Base-by-base conservation (phyloP, 2,329 filamentous ascomycete genomes). In the Neofusicoccum kwambonambiense region DNA sequence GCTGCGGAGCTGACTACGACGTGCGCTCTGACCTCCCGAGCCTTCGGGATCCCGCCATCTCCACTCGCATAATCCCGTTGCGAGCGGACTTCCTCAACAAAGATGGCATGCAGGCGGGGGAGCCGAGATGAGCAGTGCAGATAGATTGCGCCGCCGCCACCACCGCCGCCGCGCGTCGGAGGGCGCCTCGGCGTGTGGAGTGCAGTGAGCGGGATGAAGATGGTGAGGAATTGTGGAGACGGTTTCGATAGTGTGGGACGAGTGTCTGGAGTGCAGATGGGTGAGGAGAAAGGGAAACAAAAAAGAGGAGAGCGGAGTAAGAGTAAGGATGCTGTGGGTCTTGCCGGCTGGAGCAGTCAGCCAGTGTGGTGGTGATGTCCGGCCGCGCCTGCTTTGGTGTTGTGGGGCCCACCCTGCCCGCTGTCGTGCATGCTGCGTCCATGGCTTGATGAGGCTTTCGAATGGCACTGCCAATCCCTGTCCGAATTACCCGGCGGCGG, bases 331-430 rank as follows among this genome's bases (percentile, higher is more conserved):
- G 19, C n/a, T 9, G 56, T 60, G 56, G 56, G 56, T 42, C 56
- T 60, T n/a, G 9, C 22, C 6, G 15, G 41, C 52, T 56, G 37
- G 19, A 56, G 52, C 54, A 27, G 54, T 35, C 54, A 45, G 41
- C 56, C 42, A 44, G 9, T 22, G 17, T 45, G 56, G 54, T 58
- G 54, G 22, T 58, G 54, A 58, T 58, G 54, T 11, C 41, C 41
- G 41, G 54, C 39, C 54, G 54, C 54, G 39, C 39, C 39, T 57
- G 54, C 39, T 31, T 19, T 58, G 54, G 56, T 60, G 56, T 60
- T 60, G 56, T 60, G 42, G 56, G 52, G 41, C 56, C 17, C 56
- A 37, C 31, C 41, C 31, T 47, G 56, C 15, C 41, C 19, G 42
- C n/a, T 47, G 56, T 15, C 31, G 56, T 60, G 42, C 42, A 47